Evolutionary conservation across 139 green algal species (phyloP).

Genomic region (Eudorina sp.): DNA sequence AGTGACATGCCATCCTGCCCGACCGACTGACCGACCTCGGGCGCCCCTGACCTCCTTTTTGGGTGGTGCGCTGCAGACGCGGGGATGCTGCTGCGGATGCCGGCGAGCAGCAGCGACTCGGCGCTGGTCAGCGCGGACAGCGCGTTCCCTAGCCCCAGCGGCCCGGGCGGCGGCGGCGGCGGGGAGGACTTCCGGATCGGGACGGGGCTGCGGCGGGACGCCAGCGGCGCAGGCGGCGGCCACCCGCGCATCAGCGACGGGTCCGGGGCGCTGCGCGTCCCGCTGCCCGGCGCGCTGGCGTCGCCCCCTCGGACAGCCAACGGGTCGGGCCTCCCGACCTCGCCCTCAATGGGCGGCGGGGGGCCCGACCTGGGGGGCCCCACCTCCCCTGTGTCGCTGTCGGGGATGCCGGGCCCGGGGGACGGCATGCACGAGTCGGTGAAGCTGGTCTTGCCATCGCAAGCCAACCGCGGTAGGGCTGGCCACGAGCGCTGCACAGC

Average conservation of each 20-base stretch:
- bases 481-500: not conserved
- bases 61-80: no score
- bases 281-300: not conserved
- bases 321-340: not conserved
- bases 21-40: no score
- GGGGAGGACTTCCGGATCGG: not conserved
- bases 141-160: not conserved
- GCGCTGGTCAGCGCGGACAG: not conserved
- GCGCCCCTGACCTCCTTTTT: no score
- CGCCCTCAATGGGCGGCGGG: not conserved
- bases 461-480: not conserved
- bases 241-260: not conserved
- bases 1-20: no score
- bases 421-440: constrained; percentile 25
- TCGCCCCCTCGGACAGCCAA: not conserved
- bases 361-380: not conserved
- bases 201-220: not conserved
- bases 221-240: not conserved
- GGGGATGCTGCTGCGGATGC: not conserved
- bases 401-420: not conserved
- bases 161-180: not conserved
- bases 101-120: not conserved
- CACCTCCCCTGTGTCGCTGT: not conserved
- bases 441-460: constrained; percentile 20
- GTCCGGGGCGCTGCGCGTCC: not conserved